Percentiles rank a stretch among this genome's conserved stretches.
These are phyloP conservation scores for Penicillium verhagenii DNA, from an alignment of 495 filamentous ascomycete species.

Conservation along the genomic window DNA sequence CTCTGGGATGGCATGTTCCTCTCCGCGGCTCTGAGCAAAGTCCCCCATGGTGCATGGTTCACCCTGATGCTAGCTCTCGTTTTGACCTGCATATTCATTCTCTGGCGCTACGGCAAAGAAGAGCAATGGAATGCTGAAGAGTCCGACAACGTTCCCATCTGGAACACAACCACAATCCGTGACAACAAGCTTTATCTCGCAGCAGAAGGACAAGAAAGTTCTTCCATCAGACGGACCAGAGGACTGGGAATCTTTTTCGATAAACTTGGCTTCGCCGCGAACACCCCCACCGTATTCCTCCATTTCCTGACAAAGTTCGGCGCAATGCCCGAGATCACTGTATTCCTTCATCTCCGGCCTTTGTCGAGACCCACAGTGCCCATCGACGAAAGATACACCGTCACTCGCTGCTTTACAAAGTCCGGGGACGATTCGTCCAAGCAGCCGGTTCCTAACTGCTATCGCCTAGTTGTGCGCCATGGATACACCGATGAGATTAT, in stretches of 20 bases:
- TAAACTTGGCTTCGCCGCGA: constrained; percentile 49
- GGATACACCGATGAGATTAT: constrained; percentile 70
- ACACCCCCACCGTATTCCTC: constrained; percentile 56
- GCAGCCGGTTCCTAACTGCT: constrained; percentile 52
- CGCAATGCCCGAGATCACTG: constrained; percentile 52
- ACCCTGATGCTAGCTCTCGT: constrained; percentile 59
- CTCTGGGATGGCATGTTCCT: constrained; percentile 64
- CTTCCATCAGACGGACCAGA: constrained; percentile 37
- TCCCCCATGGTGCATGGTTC: constrained; percentile 72
- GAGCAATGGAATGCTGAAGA: constrained; percentile 67
- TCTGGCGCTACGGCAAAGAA: constrained; percentile 74
- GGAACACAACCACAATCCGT: constrained; percentile 37
- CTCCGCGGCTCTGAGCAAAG: constrained; percentile 63
- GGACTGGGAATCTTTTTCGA: constrained; percentile 66
- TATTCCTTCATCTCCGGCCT: constrained; percentile 63
- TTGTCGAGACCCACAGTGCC: constrained; percentile 39
- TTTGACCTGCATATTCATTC: constrained; percentile 57
- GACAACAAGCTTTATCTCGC: neutral
- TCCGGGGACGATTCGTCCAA: constrained; percentile 3
- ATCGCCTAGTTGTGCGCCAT: constrained; percentile 62
- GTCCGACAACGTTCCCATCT: constrained; percentile 48
- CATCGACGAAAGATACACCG: constrained; percentile 45
- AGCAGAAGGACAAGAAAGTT: neutral
- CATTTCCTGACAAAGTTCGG: constrained; percentile 63
- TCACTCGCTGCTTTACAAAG: constrained; percentile 32